Conservation (phyloP, 2,329 filamentous ascomycete genomes). For the Phialophora expanda region DNA sequence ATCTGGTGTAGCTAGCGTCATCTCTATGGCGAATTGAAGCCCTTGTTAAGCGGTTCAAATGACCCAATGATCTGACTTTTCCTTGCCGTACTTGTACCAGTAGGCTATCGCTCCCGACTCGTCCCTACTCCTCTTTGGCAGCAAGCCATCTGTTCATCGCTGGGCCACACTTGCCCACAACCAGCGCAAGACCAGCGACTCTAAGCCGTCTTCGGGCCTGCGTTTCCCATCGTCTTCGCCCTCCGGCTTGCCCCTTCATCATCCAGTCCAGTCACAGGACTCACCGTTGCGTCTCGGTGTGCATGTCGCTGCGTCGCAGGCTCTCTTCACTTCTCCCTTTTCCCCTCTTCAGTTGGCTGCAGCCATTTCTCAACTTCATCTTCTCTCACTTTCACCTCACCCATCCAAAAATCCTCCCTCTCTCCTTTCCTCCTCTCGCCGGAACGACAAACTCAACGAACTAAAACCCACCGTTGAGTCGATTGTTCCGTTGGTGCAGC, state of each 20-base stretch:
- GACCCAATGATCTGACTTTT: constrained; percentile 13
- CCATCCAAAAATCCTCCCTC: constrained; percentile 9
- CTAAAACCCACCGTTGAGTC: constrained; percentile 18
- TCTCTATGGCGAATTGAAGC: background rate
- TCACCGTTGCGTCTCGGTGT: constrained; percentile 5
- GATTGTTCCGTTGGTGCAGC: constrained; percentile 30
- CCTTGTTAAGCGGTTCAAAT: constrained; percentile 2
- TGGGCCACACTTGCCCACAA: constrained; percentile 8
- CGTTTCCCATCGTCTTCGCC: constrained; percentile 13
- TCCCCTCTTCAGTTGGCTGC: constrained; percentile 15
- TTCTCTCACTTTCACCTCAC: constrained; percentile 17
- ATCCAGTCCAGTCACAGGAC: constrained; percentile 10
- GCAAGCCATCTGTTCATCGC: constrained; percentile 14
- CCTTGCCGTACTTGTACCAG: background rate
- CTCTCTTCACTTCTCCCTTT: constrained; percentile 17
- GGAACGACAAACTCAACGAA: constrained; percentile 15
- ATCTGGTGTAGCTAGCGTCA: background rate
- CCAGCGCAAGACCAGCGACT: constrained; percentile 11
- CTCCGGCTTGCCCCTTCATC: constrained; percentile 14
- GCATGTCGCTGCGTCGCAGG: constrained; percentile 11
- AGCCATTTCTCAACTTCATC: constrained; percentile 11
- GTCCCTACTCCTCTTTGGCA: constrained; percentile 23
- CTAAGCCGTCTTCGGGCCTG: constrained; percentile 17
- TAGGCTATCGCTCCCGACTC: constrained; percentile 12
- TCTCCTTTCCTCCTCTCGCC: constrained; percentile 17